Evolutionary conservation across 2,329 filamentous ascomycete genomes (phyloP), one percentile per base, ranked within the genome.

Genomic region (Drechslerella dactyloides): DNA sequence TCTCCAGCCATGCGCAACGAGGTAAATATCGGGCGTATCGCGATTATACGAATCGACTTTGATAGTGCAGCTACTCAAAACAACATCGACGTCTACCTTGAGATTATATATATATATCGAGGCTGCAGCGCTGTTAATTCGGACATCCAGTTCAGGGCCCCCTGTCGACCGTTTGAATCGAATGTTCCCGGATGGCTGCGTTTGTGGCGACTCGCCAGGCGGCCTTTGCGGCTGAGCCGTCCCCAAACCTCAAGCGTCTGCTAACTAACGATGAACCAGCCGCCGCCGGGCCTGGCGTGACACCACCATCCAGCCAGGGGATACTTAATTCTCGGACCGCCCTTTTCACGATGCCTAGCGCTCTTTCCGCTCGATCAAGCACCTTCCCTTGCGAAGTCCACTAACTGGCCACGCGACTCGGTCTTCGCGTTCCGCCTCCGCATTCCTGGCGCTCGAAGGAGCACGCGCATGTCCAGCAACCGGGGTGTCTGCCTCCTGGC

Each of bases 141-240:
- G 27, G 27, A 33, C 8, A 8, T 33, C 27, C 27, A 8, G 27
- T 8, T 8, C 8, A 8, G 8, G 3, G 3, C 27, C 27, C 27
- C 27, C 27, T 33, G 27, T 33, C 8, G 27, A 33, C 27, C 8
- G 27, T 33, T 33, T 8, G 27, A 33, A 33, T 33, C n/a, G 8
- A 33, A 33, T 33, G n/a, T n/a, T n/a, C n/a, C n/a, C n/a, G n/a
- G n/a, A n/a, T 33, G 17, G 44, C 8, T 48, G 44, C n/a, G 11
- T 5, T 48, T 48, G 6, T 21, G 44, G 44, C 44, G 44, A 48
- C n/a, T 21, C 17, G 19, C 44, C 44, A 48, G 44, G 44, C 44
- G 44, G 44, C 44, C 44, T 48, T 15, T 48, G 44, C 44, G 44
- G 44, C 44, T 48, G 44, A 48, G 19, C 11, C n/a, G 15, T 2